Conservation (phyloP, 208 protist genomes). For the Trypanosoma brucei region DNA sequence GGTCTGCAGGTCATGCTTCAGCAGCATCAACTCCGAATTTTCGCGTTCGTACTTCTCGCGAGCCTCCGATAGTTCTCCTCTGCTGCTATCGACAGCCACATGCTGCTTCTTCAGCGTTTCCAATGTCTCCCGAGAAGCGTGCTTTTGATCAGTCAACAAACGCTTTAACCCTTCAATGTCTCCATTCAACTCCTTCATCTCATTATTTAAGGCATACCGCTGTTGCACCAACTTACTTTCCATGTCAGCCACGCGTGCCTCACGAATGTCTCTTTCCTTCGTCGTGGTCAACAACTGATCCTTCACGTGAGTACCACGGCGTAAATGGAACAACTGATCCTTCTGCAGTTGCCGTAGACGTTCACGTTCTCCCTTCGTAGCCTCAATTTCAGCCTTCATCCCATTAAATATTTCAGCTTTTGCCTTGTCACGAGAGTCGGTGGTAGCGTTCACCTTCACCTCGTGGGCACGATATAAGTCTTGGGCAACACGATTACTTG, state of each 20-base stretch:
- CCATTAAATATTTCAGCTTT: constrained; percentile 47
- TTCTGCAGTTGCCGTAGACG: constrained; percentile 53
- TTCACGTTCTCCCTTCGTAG: constrained; percentile 38
- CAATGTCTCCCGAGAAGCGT: constrained; percentile 28
- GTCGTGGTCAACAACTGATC: constrained; percentile 27
- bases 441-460: constrained; percentile 63
- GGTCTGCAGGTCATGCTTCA: constrained; percentile 72
- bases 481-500: constrained; percentile 30
- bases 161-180: constrained; percentile 59
- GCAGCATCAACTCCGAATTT: constrained; percentile 51
- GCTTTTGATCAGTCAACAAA: constrained; percentile 49
- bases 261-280: constrained; percentile 26
- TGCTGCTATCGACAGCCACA: constrained; percentile 40
- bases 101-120: constrained; percentile 44
- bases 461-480: constrained; percentile 47
- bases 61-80: constrained; percentile 52
- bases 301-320: constrained; percentile 55
- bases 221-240: constrained; percentile 43
- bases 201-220: constrained; percentile 29
- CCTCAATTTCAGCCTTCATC: constrained; percentile 63
- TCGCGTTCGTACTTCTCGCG: constrained; percentile 54
- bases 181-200: constrained; percentile 64
- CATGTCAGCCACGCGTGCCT: constrained; percentile 44
- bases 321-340: constrained; percentile 67
- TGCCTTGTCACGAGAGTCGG: constrained; percentile 58